Conservation (phyloP, 2,329 filamentous ascomycete species). For the Fusarium bactridioides region DNA sequence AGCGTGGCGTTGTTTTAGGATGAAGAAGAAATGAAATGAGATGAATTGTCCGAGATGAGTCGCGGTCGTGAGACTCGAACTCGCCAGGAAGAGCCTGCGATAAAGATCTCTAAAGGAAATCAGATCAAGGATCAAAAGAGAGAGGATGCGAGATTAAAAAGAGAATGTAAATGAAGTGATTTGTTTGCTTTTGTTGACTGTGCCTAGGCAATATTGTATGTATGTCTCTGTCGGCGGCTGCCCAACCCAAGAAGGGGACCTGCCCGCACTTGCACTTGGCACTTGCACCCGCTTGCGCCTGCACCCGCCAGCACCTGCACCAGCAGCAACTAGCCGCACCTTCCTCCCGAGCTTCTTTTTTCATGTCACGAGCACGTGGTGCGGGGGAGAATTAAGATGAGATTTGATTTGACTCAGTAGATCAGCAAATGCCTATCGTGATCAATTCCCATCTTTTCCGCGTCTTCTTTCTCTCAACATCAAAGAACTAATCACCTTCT, state of each 20-base stretch:
- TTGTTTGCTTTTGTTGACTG: slow-evolving; percentile 1
- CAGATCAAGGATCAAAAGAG: background rate
- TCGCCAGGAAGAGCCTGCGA: background rate
- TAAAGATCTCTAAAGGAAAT: background rate
- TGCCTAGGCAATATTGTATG: background rate
- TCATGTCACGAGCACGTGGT: slow-evolving; percentile 34
- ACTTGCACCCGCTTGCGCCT: background rate
- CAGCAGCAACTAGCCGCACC: background rate
- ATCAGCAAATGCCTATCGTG: background rate
- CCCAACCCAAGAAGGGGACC: slow-evolving; percentile 6
- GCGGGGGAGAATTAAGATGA: slow-evolving; percentile 21
- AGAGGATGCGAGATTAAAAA: slow-evolving; percentile 20
- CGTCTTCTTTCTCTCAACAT: background rate
- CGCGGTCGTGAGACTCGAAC: background rate
- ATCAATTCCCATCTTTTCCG: background rate
- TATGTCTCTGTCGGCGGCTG: slow-evolving; percentile 11
- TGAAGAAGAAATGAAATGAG: background rate
- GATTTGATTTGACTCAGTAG: background rate
- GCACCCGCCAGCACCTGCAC: background rate
- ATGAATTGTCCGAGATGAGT: slow-evolving; percentile 4
- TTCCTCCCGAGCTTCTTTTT: slow-evolving; percentile 17
- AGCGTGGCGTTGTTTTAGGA: slow-evolving; percentile 12
- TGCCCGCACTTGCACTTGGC: slow-evolving; percentile 5
- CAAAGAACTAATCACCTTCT: background rate
- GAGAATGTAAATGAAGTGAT: background rate